Evolutionary conservation across 805 yeast genomes (phyloP), one percentile per base, ranked within the genome.

Genomic region (Maudiozyma serrabonitensis): DNA sequence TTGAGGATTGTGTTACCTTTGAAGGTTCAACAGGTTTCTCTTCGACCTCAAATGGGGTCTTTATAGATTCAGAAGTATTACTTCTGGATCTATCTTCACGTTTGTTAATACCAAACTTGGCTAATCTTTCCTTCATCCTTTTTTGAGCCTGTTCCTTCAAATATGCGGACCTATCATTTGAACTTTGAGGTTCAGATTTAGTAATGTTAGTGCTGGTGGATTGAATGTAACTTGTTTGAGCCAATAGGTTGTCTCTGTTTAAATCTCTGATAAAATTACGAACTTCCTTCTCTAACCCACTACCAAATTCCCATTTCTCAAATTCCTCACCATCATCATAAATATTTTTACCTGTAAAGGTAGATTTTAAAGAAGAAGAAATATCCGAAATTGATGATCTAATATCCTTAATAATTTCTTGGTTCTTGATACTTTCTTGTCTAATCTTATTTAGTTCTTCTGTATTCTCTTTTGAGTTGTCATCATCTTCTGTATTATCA

Each of bases 111-210:
- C 95, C 95, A 50, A 88, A 73, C 53, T 82, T 84, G 2, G 95
- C 95, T 59, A 88, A 73, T 58, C 88, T 75, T 58, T 86, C 95
- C 52, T 81, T 82, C 96, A 89, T 88, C 66, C 86, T 78, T 59
- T 82, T 81, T 57, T 78, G 78, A 2, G 87, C 87, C 60, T 86
- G 91, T 16, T 88, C 91, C 64, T 87, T 88, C 47, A 87, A 80
- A 58, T 79, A 76, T n/a, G 87, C 84, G 5, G 93, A 78, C 52
- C 95, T 73, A 43, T 85, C 90, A 51, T 79, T 84, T 1, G 51
- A 85, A 74, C 79, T 69, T 31, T 64, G 71, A 37, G 49, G 50
- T 35, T 51, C 52, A n/a, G 54, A 48, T 37, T 44, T 51, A 18
- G 23, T 18, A 18, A 25, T 38, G 3, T 18, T 16, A 18, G 23